These are phyloP conservation scores for Populus nigra DNA, from an alignment of 345 rosid genomes.

Conservation along the genomic window DNA sequence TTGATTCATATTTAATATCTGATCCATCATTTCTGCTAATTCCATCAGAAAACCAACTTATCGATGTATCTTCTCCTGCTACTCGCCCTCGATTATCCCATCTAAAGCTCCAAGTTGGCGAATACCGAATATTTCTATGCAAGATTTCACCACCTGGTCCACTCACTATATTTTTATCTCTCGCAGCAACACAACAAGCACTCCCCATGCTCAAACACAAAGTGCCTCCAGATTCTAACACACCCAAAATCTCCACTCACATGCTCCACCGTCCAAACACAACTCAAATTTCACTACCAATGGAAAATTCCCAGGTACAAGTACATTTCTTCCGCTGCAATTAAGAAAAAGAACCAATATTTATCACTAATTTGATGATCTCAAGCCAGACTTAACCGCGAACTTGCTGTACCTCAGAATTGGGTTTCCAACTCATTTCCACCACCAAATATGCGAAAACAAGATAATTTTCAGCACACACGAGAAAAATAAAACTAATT, in stretches of 20 bases:
- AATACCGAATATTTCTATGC: constrained; percentile 66
- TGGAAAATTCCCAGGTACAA: background rate
- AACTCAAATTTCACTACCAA: constrained; percentile 4
- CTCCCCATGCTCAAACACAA: constrained; percentile 67
- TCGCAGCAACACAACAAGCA: constrained; percentile 94
- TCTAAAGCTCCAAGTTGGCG: constrained; percentile 89
- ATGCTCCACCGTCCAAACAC: constrained; percentile 14
- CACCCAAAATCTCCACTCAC: constrained; percentile 25
- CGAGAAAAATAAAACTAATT: background rate
- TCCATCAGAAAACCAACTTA: constrained; percentile 69
- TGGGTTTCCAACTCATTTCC: background rate
- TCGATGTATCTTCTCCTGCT: constrained; percentile 84
- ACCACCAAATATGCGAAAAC: background rate
- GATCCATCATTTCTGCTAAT: constrained; percentile 49
- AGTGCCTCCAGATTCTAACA: constrained; percentile 14
- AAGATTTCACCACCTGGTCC: constrained; percentile 54
- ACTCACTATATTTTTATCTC: constrained; percentile 73
- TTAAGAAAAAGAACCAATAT: background rate
- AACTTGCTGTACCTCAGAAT: background rate
- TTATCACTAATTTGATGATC: background rate
- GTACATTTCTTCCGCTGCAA: constrained; percentile 17
- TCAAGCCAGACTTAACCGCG: background rate
- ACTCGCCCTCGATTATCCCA: constrained; percentile 98
- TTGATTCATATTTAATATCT: constrained; percentile 55
- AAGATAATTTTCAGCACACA: background rate